Conservation (phyloP, 176 grass and related monocot species). For the Phoenix roebelenii region DNA sequence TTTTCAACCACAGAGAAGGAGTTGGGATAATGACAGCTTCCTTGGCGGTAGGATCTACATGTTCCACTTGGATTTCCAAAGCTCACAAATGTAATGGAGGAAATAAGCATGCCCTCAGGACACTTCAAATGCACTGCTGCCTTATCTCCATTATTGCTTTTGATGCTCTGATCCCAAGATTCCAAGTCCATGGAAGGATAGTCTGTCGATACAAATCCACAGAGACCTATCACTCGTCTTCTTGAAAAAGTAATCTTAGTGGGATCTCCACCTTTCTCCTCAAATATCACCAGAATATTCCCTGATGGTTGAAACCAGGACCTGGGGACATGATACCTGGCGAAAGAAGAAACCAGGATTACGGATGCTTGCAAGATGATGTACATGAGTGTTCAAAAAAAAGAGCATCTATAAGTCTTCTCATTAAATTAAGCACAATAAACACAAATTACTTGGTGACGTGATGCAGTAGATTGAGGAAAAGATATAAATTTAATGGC, state of each 20-base stretch:
- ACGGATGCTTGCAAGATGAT: no score
- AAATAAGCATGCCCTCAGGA: constrained; percentile 53
- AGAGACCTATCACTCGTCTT: constrained; percentile 38
- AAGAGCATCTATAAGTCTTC: no score
- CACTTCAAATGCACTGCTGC: constrained; percentile 46
- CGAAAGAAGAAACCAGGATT: constrained; percentile 17
- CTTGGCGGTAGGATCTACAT: constrained; percentile 52
- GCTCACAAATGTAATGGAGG: constrained; percentile 63
- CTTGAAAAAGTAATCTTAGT: constrained; percentile 69
- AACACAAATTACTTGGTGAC: no score
- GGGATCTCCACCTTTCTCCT: constrained; percentile 84
- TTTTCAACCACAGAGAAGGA: constrained; percentile 62
- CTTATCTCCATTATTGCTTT: constrained; percentile 1
- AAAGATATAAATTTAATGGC: no score
- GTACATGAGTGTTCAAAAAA: no score
- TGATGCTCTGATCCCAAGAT: constrained; percentile 30
- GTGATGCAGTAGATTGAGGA: no score
- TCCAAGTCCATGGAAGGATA: constrained; percentile 45
- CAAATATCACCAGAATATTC: constrained; percentile 81
- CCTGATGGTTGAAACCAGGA: constrained; percentile 85
- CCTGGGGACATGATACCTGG: constrained; percentile 84
- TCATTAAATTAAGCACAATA: no score
- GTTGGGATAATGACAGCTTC: constrained; percentile 53
- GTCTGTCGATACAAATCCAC: constrained; percentile 64
- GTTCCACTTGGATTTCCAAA: constrained; percentile 78